A percentile compares a stretch with the other conserved stretches of the same genome.
Evolutionary conservation across 768 basidiomycete genomes (phyloP).

Genomic region (Antrodiella citrinella): DNA sequence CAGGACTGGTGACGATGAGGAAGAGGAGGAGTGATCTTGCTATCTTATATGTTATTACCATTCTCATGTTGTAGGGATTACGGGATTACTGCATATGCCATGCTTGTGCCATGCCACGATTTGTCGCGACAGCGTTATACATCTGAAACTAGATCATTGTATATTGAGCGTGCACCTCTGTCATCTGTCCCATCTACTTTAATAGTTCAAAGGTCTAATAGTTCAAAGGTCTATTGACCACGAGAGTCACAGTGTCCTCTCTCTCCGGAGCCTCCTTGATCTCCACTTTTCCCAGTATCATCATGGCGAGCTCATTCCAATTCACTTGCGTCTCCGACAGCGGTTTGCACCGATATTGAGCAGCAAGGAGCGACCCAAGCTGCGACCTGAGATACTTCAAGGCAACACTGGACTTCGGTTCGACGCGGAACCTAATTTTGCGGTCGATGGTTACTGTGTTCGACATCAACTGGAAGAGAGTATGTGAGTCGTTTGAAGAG

Average conservation of each 20-base stretch:
- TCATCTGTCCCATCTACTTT: too few relatives aligned
- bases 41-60: neutral
- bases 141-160: too few relatives aligned
- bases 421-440: constrained; percentile 66
- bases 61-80: constrained; percentile 8
- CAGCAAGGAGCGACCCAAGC: constrained; percentile 48
- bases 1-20: constrained; percentile 45
- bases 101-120: too few relatives aligned
- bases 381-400: constrained; percentile 72
- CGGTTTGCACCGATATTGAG: constrained; percentile 56
- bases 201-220: too few relatives aligned
- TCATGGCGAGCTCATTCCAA: constrained; percentile 71
- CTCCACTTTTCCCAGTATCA: constrained; percentile 42
- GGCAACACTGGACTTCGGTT: constrained; percentile 69
- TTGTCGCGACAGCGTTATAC: neutral
- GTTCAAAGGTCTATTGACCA: constrained; percentile 9
- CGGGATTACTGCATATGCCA: constrained; percentile 2
- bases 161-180: too few relatives aligned
- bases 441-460: constrained; percentile 73
- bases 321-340: constrained; percentile 48
- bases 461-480: constrained; percentile 50
- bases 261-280: constrained; percentile 16
- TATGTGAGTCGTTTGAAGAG: neutral
- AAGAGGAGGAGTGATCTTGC: constrained; percentile 36
- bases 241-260: constrained; percentile 16